Evolutionary conservation across 495 filamentous ascomycete genomes (phyloP).

Genomic region (Neurospora intermedia): DNA sequence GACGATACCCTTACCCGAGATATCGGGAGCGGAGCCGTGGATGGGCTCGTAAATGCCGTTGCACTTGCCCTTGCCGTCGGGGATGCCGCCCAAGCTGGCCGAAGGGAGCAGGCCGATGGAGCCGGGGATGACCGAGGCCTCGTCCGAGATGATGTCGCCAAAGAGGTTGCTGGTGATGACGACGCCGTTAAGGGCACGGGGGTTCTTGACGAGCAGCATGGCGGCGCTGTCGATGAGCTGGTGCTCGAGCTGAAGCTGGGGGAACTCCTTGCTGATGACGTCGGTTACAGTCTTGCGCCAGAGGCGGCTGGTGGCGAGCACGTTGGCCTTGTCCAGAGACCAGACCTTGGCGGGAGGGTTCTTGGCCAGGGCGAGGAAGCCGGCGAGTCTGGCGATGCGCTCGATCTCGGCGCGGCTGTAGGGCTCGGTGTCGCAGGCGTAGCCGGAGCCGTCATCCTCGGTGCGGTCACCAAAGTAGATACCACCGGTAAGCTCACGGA

Average conservation of each 20-base stretch:
- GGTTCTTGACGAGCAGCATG: constrained; percentile 97
- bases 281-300: constrained; percentile 85
- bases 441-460: constrained; percentile 72
- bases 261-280: constrained; percentile 78
- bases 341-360: constrained; percentile 75
- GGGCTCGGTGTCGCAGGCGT: constrained; percentile 78
- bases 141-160: constrained; percentile 93
- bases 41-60: constrained; percentile 97
- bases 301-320: constrained; percentile 78
- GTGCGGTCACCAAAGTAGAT: constrained; percentile 95
- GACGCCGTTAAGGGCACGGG: constrained; percentile 80
- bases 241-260: constrained; percentile 71
- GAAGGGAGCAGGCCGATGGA: constrained; percentile 82
- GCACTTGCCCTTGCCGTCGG: constrained; percentile 62
- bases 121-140: constrained; percentile 93
- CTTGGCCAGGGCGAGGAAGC: constrained; percentile 66
- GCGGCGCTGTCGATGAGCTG: constrained; percentile 94
- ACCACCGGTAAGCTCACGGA: constrained; percentile 88
- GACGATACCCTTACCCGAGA: constrained; percentile 80
- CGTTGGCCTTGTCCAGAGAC: constrained; percentile 95
- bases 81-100: constrained; percentile 77
- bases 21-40: constrained; percentile 73
- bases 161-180: constrained; percentile 92
- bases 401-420: constrained; percentile 85
- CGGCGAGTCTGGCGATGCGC: constrained; percentile 77